Evolutionary conservation across 176 grass and related monocot genomes (phyloP).

Genomic region (Cenchrus fungigraminus): DNA sequence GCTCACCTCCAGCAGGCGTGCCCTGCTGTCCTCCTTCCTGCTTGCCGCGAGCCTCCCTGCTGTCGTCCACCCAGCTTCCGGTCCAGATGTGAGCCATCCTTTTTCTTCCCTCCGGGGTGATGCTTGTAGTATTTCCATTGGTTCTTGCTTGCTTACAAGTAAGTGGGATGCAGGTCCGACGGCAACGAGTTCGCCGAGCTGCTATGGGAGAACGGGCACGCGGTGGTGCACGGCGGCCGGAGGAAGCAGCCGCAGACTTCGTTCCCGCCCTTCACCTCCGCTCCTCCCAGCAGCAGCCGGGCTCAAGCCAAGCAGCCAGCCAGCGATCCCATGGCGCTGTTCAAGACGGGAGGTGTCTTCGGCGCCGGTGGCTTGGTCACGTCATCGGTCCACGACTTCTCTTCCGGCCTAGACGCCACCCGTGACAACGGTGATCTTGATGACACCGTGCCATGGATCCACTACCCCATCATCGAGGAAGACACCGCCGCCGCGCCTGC

Average conservation of each 20-base stretch:
- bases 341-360: conserved; percentile 30
- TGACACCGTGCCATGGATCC: conserved; percentile 51
- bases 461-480: conserved; percentile 50
- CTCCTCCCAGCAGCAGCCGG: conserved; percentile 31
- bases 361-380: conserved; percentile 21
- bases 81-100: conserved; percentile 41
- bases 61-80: neutral
- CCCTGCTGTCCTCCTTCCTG: neutral
- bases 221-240: conserved; percentile 46
- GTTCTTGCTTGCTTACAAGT: conserved; percentile 18
- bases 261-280: conserved; percentile 48
- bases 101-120: neutral
- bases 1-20: conserved; percentile 8
- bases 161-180: conserved; percentile 43
- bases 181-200: conserved; percentile 53
- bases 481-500: conserved; percentile 24
- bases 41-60: neutral
- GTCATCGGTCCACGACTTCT: conserved; percentile 31
- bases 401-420: conserved; percentile 18
- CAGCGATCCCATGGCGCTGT: neutral
- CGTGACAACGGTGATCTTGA: conserved; percentile 42
- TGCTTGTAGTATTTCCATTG: neutral
- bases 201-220: conserved; percentile 63
- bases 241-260: conserved; percentile 31
- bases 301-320: conserved; percentile 39